phyloP scores from a whole-genome alignment of 139 green algal species.

The Tetradesmus lagerheimii region DNA sequence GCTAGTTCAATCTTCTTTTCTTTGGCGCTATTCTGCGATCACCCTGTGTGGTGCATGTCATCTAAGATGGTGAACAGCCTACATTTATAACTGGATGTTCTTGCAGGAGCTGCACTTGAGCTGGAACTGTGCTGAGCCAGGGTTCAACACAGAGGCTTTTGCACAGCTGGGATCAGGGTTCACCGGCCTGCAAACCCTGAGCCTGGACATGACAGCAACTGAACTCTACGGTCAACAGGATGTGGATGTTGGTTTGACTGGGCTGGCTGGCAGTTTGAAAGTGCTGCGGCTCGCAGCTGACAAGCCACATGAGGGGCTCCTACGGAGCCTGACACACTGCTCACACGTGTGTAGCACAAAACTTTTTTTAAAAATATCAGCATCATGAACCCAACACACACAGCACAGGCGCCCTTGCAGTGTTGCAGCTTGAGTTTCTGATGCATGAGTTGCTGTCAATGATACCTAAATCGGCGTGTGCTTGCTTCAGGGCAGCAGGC shows the following conservation, averaged over 20 bases:
- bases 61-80: too few relatives aligned
- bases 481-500: too few relatives aligned
- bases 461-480: too few relatives aligned
- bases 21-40: too few relatives aligned
- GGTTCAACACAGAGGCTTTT: background rate
- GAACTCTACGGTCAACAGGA: background rate
- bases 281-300: background rate
- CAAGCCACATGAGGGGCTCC: background rate
- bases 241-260: background rate
- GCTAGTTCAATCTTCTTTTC: too few relatives aligned
- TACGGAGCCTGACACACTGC: constrained; percentile 1
- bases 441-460: too few relatives aligned
- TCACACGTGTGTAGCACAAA: too few relatives aligned
- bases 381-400: too few relatives aligned
- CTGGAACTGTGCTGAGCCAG: background rate
- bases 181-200: background rate
- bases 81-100: background rate
- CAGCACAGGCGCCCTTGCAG: too few relatives aligned
- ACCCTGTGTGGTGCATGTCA: too few relatives aligned
- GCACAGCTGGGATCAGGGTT: background rate
- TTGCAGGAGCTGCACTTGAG: constrained; percentile 17
- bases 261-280: background rate
- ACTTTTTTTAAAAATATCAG: too few relatives aligned
- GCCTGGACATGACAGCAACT: background rate
- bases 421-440: too few relatives aligned